Percentiles rank a stretch among this genome's conserved stretches.
Conservation (phyloP, 352 stramenopile species). For the Aphanomyces stellatus region DNA sequence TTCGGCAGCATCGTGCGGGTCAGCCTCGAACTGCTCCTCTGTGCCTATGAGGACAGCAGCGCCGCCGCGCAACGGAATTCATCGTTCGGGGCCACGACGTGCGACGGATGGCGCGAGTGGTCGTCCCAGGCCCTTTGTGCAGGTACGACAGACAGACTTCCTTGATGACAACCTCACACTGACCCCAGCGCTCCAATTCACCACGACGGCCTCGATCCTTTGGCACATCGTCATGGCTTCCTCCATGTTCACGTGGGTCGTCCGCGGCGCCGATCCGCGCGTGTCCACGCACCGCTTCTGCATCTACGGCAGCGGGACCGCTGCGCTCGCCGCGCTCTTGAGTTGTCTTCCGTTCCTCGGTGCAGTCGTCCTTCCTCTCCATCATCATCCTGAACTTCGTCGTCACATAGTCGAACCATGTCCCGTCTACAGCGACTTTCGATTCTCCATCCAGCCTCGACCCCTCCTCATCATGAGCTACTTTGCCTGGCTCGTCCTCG, state of each 20-base stretch:
- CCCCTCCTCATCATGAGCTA: slow-evolving; percentile 19
- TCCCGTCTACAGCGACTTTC: not conserved
- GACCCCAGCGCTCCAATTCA: slow-evolving; percentile 65
- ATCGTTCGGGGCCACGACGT: no score
- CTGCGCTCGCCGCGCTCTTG: slow-evolving; percentile 54
- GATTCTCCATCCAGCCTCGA: not conserved
- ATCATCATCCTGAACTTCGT: not conserved
- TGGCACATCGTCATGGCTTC: slow-evolving; percentile 83
- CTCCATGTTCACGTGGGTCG: slow-evolving; percentile 78
- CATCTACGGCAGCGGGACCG: slow-evolving; percentile 55
- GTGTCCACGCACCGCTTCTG: slow-evolving; percentile 80
- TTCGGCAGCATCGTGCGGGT: no score
- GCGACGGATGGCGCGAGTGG: no score
- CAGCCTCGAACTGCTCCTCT: no score
- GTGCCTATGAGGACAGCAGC: no score
- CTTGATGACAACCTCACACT: no score
- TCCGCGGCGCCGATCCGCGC: slow-evolving; percentile 69
- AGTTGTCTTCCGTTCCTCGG: slow-evolving; percentile 36
- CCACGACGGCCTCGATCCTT: slow-evolving; percentile 56
- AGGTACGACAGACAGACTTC: no score
- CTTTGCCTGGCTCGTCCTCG: slow-evolving; percentile 68
- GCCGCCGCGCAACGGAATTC: no score
- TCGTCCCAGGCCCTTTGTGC: no score
- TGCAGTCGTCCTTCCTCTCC: slow-evolving; percentile 20
- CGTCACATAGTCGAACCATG: not conserved